Evolutionary conservation across 176 grass and related monocot genomes (phyloP).

Genomic region (Lolium multiflorum): DNA sequence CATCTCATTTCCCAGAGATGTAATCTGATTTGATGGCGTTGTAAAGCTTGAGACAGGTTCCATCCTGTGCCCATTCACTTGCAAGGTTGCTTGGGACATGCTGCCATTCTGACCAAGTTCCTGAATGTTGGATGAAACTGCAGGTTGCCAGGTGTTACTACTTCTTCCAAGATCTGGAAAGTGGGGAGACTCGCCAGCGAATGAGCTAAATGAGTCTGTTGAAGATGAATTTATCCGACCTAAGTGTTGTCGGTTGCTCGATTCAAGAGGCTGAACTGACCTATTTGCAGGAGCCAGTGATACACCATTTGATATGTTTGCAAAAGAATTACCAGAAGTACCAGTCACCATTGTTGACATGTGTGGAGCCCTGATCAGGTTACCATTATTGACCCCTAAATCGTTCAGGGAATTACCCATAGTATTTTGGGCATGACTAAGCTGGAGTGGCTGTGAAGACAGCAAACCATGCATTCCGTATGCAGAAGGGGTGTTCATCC

Average conservation of each 20-base stretch:
- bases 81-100: slow-evolving; percentile 46
- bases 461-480: slow-evolving; percentile 65
- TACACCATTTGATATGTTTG: slow-evolving; percentile 48
- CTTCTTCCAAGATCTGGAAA: slow-evolving; percentile 57
- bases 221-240: slow-evolving; percentile 47
- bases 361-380: slow-evolving; percentile 46
- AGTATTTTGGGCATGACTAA: slow-evolving; percentile 50
- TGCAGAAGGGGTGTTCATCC: slow-evolving; percentile 64
- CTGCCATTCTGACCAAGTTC: slow-evolving; percentile 51
- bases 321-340: slow-evolving; percentile 53
- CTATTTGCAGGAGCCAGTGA: slow-evolving; percentile 43
- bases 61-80: slow-evolving; percentile 44
- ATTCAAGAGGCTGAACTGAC: slow-evolving; percentile 47
- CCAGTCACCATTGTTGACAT: slow-evolving; percentile 49
- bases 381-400: slow-evolving; percentile 48
- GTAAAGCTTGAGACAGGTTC: slow-evolving; percentile 44
- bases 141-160: slow-evolving; percentile 59
- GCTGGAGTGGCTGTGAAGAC: slow-evolving; percentile 52
- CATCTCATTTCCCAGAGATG: slow-evolving; percentile 56
- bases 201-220: slow-evolving; percentile 48
- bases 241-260: slow-evolving; percentile 46
- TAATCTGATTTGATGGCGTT: slow-evolving; percentile 44
- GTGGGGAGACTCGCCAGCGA: slow-evolving; percentile 45
- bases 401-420: slow-evolving; percentile 47
- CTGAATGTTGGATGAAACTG: slow-evolving; percentile 53